Evolutionary conservation across 1,284 basidiomycete species (phyloP), one percentile per base, ranked within the genome.

Genomic region (Malassezia vespertilionis): DNA sequence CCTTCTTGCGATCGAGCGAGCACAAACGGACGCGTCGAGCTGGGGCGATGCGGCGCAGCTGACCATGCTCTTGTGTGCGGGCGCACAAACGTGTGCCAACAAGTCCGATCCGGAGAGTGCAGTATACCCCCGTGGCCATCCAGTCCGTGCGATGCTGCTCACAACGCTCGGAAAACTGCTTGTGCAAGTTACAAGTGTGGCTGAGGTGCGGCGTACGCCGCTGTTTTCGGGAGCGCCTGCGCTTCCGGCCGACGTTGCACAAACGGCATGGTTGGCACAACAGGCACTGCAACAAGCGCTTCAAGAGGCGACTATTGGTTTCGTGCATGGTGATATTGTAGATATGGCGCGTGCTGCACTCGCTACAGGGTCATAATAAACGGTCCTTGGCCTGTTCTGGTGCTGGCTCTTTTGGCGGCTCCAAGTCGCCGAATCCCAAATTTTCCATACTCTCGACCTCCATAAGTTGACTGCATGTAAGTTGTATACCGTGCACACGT

Each of bases 111-210:
- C 26, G 28, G 14, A 22, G 10, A 71, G 71, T 12, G 67, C 65
- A 2, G 65, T 85, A 4, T 77, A 86, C 20, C 69, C 75, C 0
- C 69, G 75, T 12, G 83, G 83, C 3, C 88, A 93, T 69, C 88
- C 89, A 0, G 77, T 82, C 0, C 76, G 84, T 4, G 86, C 79
- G 0, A 72, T 93, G 28, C 79, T 83, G 4, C 73, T 83, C 5
- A 80, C 82, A 2, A 86, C 89, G 63, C 74, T 86, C 14, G 86
- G 84, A 0, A 88, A 87, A 69, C 72, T 89, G 3, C 75, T 88
- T 5, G 77, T 79, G 0, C 81, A 84, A 0, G 38, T 20, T 23
- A 28, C 20, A 9, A 4, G 32, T 10, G 23, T 39, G 27, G 22
- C 41, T 21, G n/a, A n/a, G n/a, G n/a, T n/a, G n/a, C n/a, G n/a